Percentiles rank a stretch among this genome's conserved stretches.
Evolutionary conservation across 352 stramenopile genomes (phyloP).

Genomic region (Thraustochytrium sp.): DNA sequence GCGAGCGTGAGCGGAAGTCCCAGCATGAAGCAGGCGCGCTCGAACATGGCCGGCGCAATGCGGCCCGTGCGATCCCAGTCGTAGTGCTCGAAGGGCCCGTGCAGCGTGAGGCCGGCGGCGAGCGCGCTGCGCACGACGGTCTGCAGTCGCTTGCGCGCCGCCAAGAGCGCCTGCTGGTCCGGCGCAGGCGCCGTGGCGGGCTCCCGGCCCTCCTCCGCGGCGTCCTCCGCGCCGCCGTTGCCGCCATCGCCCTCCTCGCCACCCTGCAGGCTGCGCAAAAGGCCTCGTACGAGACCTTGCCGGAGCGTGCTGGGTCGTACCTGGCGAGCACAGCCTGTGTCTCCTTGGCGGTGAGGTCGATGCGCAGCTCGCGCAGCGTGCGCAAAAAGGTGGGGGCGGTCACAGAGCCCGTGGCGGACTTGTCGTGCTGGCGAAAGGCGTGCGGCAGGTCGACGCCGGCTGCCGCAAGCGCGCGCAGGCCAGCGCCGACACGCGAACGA

Average conservation of each 20-base stretch:
- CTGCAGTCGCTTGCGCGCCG: constrained; percentile 5
- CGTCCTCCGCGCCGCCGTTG: not conserved
- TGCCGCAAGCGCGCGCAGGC: not conserved
- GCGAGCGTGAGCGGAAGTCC: constrained; percentile 3
- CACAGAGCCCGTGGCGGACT: not conserved
- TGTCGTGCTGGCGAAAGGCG: constrained; percentile 14
- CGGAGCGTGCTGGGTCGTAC: not conserved
- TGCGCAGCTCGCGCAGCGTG: not conserved
- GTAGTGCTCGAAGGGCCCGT: constrained; percentile 32
- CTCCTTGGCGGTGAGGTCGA: constrained; percentile 10
- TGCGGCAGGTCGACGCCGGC: not conserved
- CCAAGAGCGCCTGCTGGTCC: not conserved
- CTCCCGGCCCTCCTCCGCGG: not conserved
- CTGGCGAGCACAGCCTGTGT: not conserved
- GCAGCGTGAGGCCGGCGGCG: not conserved
- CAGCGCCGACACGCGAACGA: not conserved
- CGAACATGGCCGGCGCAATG: not conserved
- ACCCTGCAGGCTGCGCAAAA: constrained; percentile 26
- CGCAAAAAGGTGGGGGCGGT: not conserved
- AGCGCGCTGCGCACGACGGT: constrained; percentile 19
- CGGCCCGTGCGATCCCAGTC: constrained; percentile 3
- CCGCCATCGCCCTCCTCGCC: not conserved
- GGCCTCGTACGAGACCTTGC: not conserved
- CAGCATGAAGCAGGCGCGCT: not conserved
- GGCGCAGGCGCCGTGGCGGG: not conserved